Base-by-base conservation (phyloP, 225 moss, liverwort and hornwort species). In the Ulota crispa region DNA sequence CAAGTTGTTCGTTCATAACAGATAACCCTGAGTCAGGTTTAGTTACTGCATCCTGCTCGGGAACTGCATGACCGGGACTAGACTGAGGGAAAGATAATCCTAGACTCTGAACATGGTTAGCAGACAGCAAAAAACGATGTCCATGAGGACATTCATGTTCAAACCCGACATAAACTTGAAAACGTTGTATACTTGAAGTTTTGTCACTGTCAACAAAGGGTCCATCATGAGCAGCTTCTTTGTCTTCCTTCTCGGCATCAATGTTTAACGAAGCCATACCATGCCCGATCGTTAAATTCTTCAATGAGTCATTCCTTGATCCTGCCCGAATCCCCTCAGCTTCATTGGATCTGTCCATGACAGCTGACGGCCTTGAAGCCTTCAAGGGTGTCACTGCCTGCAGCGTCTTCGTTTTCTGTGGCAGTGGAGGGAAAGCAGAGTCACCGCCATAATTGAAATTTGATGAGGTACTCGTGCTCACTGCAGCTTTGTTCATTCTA, bases 61-160 rank as follows among this genome's bases (percentile, higher is more conserved):
- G 52, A 62, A 76, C 72, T 45, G 32, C 72, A 64, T 55, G 71
- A 74, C 74, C 59, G 73, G 73, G 64, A 79, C 28, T 81, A 68
- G 61, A 73, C 69, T 73, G 90, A 85, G 87, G 88, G 68, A 85
- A 85, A 42, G 86, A 81, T 53, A 85, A 39, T 72, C 85, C 86
- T 64, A 89, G 72, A 78, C 70, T 88, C 81, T 88, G 89, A 61
- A 83, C 62, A 72, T 91, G 85, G 80, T 85, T 86, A 50, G 78
- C 63, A 57, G 99, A 93, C 19, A 99, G 87, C 47, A 99, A 84
- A 84, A 94, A 99, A 69, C 99, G 88, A 80, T 99, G 96, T 53
- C 99, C 99, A 76, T 89, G 91, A 31, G 99, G 99, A 73, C 99
- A 99, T 86, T 99, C 99, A 88, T 96, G 90, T 79, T 99, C 99